A percentile compares a stretch with the other conserved stretches of the same genome.
phyloP scores from a whole-genome alignment of 345 rosid genomes.

The Citrus inodora region DNA sequence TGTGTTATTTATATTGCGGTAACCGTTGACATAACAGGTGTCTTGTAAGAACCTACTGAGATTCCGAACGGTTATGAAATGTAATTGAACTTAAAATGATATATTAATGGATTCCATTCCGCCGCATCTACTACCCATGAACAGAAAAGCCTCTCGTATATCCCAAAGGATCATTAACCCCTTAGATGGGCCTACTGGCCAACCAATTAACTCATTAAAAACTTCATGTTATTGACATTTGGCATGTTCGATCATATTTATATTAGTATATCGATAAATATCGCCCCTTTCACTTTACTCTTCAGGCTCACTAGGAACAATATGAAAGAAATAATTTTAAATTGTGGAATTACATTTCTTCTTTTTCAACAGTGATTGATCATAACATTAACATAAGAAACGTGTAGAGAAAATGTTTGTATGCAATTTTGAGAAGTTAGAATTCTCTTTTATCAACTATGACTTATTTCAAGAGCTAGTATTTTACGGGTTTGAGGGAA shows the following conservation, averaged over 20 bases:
- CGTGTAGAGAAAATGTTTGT: not conserved
- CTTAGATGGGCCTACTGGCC: slow-evolving; percentile 4
- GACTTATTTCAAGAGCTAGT: too few relatives aligned
- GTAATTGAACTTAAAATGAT: slow-evolving; percentile 5
- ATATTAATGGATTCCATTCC: slow-evolving; percentile 39
- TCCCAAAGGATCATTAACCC: slow-evolving; percentile 54
- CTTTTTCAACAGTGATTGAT: not conserved
- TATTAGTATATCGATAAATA: not conserved
- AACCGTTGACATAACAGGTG: slow-evolving; percentile 45
- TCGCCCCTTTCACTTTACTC: not conserved
- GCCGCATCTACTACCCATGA: slow-evolving; percentile 50
- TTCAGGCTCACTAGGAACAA: not conserved
- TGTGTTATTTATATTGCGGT: slow-evolving; percentile 34
- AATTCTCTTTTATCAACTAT: too few relatives aligned
- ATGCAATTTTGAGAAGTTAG: not conserved
- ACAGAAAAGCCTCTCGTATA: slow-evolving; percentile 36
- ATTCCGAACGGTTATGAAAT: slow-evolving; percentile 40
- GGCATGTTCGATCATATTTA: not conserved
- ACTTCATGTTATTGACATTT: not conserved
- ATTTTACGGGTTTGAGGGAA: too few relatives aligned
- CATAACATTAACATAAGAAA: not conserved
- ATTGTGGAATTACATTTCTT: not conserved
- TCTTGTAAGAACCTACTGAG: slow-evolving; percentile 32
- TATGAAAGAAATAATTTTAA: not conserved
- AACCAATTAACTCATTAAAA: slow-evolving; percentile 5